phyloP scores from a whole-genome alignment of 805 yeast species.

The Saccharomycopsis lassenensis region DNA sequence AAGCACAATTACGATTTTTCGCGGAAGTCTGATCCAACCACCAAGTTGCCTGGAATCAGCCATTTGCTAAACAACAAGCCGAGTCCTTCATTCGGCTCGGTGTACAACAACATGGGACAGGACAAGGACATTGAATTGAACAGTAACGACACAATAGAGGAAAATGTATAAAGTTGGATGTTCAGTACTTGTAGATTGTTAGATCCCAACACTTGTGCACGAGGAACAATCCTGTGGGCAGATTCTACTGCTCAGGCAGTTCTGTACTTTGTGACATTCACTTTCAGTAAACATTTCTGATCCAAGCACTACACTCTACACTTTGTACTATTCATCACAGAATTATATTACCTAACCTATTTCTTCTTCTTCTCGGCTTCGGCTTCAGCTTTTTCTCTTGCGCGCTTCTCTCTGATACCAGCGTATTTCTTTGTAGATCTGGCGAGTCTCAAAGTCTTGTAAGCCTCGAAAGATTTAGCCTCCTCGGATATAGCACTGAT shows the following conservation, averaged over 20 bases:
- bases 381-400: constrained; percentile 95
- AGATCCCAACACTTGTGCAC: too few species aligned
- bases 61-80: constrained; percentile 6
- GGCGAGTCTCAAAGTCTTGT: constrained; percentile 90
- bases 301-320: too few species aligned
- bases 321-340: too few species aligned
- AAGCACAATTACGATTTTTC: background rate
- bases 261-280: too few species aligned
- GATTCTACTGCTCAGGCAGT: too few species aligned
- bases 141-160: constrained; percentile 17
- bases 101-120: too few species aligned
- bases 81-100: too few species aligned
- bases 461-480: constrained; percentile 69
- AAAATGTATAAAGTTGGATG: too few species aligned
- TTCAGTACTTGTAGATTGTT: too few species aligned
- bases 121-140: too few species aligned
- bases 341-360: constrained; percentile 20
- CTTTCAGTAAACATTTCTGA: too few species aligned
- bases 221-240: too few species aligned
- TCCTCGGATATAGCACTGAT: constrained; percentile 77
- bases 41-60: constrained; percentile 12
- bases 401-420: constrained; percentile 98
- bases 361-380: constrained; percentile 99
- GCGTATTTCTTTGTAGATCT: constrained; percentile 87
- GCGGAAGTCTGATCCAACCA: background rate